Conservation (phyloP, 345 rosid genomes). For the Syzygium aqueum region DNA sequence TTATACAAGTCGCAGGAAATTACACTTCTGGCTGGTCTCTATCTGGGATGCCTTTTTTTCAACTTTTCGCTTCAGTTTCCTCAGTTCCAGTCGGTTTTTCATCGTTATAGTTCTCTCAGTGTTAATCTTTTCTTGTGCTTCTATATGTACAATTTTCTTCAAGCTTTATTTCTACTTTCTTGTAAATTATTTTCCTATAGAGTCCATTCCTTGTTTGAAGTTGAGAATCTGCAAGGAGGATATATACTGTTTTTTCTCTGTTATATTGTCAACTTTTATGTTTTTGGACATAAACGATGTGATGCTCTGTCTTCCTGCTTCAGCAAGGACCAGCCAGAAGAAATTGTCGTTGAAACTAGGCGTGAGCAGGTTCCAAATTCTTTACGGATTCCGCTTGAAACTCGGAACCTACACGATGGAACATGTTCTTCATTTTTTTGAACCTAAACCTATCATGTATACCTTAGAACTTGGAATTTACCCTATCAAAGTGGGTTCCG, state of each 20-base stretch:
- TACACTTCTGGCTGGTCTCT: background rate
- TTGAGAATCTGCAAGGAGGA: background rate
- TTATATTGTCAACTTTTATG: background rate
- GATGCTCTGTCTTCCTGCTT: background rate
- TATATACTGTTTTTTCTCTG: background rate
- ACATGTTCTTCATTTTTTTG: too few species aligned
- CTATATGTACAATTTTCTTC: background rate
- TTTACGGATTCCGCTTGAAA: too few species aligned
- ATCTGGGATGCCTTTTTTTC: background rate
- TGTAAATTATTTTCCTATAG: background rate
- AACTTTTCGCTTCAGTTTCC: background rate
- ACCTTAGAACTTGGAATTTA: too few species aligned
- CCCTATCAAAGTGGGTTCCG: too few species aligned
- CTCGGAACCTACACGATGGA: too few species aligned
- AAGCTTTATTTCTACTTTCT: background rate
- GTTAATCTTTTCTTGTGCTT: background rate
- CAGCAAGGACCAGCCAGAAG: background rate
- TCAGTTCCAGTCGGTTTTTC: background rate
- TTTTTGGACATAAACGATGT: background rate
- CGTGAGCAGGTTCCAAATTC: too few species aligned
- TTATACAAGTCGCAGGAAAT: background rate
- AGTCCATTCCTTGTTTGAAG: background rate
- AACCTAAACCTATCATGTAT: too few species aligned
- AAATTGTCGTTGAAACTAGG: background rate
- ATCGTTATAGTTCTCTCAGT: background rate